Percentiles rank a stretch among this genome's conserved stretches.
phyloP scores from a whole-genome alignment of 345 rosid genomes.

The Citrus maxima region DNA sequence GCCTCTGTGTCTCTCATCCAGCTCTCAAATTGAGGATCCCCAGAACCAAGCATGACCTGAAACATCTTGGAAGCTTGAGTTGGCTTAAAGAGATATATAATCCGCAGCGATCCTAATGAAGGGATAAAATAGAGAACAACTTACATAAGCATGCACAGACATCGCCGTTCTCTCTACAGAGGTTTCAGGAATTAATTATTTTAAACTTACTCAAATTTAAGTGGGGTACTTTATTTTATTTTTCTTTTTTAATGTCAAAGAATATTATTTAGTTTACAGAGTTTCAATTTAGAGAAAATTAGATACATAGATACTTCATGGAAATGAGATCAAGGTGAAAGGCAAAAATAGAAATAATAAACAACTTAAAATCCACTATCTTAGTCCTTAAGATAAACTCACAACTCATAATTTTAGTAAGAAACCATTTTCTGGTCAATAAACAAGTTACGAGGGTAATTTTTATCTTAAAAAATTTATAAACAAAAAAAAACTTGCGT shows the following conservation, averaged over 20 bases:
- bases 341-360: background rate
- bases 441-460: background rate
- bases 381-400: background rate
- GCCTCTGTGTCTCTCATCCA: constrained; percentile 87
- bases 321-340: background rate
- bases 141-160: background rate
- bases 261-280: background rate
- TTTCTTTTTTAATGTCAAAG: background rate
- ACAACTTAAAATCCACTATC: background rate
- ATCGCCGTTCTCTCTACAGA: background rate
- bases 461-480: background rate
- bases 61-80: constrained; percentile 13
- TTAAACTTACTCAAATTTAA: background rate
- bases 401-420: background rate
- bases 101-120: background rate
- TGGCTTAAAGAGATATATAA: background rate
- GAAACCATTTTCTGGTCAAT: background rate
- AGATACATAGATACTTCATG: background rate
- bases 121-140: background rate
- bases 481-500: constrained; percentile 41
- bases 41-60: constrained; percentile 98
- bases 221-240: background rate
- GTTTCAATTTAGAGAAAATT: background rate
- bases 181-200: background rate
- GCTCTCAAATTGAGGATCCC: constrained; percentile 65